Percentiles rank a stretch among this genome's conserved stretches.
Conservation (phyloP, 345 rosid genomes). For the Brassica nigra region DNA sequence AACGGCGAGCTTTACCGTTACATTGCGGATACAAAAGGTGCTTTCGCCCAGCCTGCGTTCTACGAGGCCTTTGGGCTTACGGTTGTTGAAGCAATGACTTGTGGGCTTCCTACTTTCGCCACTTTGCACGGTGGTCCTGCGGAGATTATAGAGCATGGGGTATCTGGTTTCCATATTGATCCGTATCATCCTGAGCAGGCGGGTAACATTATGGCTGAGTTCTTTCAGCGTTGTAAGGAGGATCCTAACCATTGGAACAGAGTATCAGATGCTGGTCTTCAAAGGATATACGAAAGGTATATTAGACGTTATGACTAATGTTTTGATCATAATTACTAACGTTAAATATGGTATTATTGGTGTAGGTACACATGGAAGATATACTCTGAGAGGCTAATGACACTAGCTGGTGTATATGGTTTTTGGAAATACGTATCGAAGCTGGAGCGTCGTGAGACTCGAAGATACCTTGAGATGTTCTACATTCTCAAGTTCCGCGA, state of each 20-base stretch:
- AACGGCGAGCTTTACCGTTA: slow-evolving; percentile 96
- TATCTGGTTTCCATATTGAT: slow-evolving; percentile 92
- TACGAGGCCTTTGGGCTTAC: slow-evolving; percentile 99
- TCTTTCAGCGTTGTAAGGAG: slow-evolving; percentile 72
- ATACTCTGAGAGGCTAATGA: slow-evolving; percentile 88
- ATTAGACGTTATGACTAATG: too few species aligned
- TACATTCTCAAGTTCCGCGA: slow-evolving; percentile 91
- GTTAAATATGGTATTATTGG: slow-evolving; percentile 12
- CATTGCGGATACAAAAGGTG: slow-evolving; percentile 83
- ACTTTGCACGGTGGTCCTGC: slow-evolving; percentile 98
- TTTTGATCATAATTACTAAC: background rate
- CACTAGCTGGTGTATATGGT: slow-evolving; percentile 94
- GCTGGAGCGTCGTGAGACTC: slow-evolving; percentile 87
- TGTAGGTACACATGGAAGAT: slow-evolving; percentile 94
- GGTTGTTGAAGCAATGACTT: slow-evolving; percentile 98
- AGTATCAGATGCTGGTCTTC: slow-evolving; percentile 73
- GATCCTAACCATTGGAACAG: slow-evolving; percentile 79
- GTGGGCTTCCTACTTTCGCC: slow-evolving; percentile 94
- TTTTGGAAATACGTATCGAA: slow-evolving; percentile 95
- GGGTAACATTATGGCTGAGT: slow-evolving; percentile 56
- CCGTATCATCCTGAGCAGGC: slow-evolving; percentile 93
- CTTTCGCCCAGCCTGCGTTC: slow-evolving; percentile 99
- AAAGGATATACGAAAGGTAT: slow-evolving; percentile 84
- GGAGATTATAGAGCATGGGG: slow-evolving; percentile 81
- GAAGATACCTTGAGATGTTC: slow-evolving; percentile 98